These are phyloP conservation scores for Coprinopsis sp. DNA, from an alignment of 768 basidiomycete species.

Conservation along the genomic window DNA sequence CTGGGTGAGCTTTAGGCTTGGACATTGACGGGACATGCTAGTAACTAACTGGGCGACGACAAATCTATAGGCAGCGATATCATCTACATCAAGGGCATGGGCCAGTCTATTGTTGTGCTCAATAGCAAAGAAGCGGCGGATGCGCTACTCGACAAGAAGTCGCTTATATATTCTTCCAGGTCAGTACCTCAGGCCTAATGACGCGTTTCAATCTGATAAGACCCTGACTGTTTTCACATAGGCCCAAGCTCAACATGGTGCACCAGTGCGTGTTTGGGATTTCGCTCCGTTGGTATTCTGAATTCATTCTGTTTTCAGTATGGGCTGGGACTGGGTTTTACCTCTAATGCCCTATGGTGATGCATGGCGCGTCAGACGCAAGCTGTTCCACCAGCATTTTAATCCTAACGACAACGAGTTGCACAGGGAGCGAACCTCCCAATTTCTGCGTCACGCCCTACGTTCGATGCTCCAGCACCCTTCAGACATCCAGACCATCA, in stretches of 20 bases:
- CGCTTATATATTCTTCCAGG: conserved; percentile 19
- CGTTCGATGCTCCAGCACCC: conserved; percentile 1
- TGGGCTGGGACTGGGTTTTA: conserved; percentile 12
- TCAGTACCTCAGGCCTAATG: no score
- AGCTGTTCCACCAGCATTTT: conserved; percentile 7
- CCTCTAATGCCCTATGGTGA: conserved; percentile 5
- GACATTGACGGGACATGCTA: not conserved
- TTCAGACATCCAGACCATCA: not conserved
- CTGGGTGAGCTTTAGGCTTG: not conserved
- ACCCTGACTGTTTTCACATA: no score
- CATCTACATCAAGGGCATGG: conserved; percentile 16
- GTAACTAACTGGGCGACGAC: not conserved
- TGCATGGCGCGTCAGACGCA: conserved; percentile 6
- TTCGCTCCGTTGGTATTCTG: not conserved
- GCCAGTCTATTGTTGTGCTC: conserved; percentile 17
- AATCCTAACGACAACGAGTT: conserved; percentile 1
- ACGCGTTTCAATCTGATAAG: no score
- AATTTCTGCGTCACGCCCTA: conserved; percentile 5
- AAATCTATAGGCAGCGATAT: conserved; percentile 18
- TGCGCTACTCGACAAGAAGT: conserved; percentile 21
- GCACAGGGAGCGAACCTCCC: conserved; percentile 4
- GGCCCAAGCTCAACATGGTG: conserved; percentile 14
- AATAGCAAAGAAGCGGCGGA: conserved; percentile 17
- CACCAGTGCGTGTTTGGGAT: not conserved
- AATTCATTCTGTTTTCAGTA: conserved; percentile 4